Conservation (phyloP, 1,284 basidiomycete genomes). For the Fomes fomentarius region DNA sequence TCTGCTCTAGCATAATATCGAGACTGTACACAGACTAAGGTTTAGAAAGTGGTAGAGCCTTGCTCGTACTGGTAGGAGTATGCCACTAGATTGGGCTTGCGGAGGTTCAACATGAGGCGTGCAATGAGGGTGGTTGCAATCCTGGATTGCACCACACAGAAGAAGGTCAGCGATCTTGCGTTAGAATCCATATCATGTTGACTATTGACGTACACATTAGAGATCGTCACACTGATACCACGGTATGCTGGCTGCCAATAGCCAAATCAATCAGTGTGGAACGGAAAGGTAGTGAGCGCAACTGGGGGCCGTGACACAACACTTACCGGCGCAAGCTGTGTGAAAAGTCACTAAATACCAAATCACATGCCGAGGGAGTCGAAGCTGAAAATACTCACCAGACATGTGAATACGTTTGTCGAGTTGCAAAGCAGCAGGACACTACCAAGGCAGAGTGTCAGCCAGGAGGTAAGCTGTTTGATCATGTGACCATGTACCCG, state of each 20-base stretch:
- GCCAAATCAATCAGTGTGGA: no score
- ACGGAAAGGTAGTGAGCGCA: not conserved
- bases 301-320: no score
- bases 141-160: no score
- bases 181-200: no score
- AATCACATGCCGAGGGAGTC: not conserved
- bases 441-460: not conserved
- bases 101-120: not conserved
- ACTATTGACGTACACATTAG: constrained; percentile 1
- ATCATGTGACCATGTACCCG: not conserved
- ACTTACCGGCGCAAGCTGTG: constrained; percentile 4
- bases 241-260: constrained; percentile 2
- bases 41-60: no score
- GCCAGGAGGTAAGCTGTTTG: not conserved
- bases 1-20: no score
- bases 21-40: no score
- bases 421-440: constrained; percentile 8
- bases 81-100: not conserved
- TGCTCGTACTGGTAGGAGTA: no score
- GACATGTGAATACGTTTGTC: constrained; percentile 7
- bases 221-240: constrained; percentile 10
- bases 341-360: not conserved
- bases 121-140: not conserved
- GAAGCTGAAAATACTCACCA: not conserved
- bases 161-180: not conserved